Evolutionary conservation across 106 monocot species (phyloP).

Genomic region (Dactylorhiza incarnata): DNA sequence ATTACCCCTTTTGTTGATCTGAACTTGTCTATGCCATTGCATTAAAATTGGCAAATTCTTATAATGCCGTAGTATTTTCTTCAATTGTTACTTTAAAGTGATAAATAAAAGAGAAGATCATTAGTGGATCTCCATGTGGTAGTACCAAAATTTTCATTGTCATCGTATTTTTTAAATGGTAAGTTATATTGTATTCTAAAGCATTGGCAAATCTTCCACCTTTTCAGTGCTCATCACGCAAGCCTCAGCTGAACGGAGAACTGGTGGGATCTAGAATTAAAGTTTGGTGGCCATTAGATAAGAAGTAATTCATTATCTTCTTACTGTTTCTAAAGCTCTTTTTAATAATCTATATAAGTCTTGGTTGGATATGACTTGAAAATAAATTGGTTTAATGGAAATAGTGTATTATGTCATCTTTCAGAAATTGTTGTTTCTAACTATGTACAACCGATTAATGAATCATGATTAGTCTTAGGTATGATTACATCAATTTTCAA

Average conservation of each 20-base stretch:
- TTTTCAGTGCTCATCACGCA: constrained; percentile 58
- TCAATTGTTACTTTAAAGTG: not conserved
- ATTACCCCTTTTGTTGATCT: not conserved
- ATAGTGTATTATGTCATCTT: not conserved
- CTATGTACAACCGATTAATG: not conserved
- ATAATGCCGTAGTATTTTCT: not conserved
- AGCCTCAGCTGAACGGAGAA: constrained; percentile 16
- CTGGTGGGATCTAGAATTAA: constrained; percentile 78
- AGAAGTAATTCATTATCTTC: constrained; percentile 32
- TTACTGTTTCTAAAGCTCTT: not conserved
- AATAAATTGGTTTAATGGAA: not conserved
- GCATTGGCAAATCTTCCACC: not conserved
- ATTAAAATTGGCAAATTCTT: not conserved
- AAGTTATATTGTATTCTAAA: not conserved
- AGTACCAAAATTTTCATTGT: not conserved
- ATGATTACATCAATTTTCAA: not conserved
- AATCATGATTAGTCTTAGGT: not conserved
- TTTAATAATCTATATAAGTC: not conserved
- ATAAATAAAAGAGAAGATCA: not conserved
- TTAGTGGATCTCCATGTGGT: not conserved
- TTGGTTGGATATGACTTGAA: not conserved
- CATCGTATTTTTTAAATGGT: not conserved
- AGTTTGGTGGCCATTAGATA: constrained; percentile 99
- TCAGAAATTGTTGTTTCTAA: not conserved
- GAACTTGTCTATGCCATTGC: not conserved